phyloP scores from a whole-genome alignment of 2,329 filamentous ascomycete genomes.

The Coniosporium uncinatum region DNA sequence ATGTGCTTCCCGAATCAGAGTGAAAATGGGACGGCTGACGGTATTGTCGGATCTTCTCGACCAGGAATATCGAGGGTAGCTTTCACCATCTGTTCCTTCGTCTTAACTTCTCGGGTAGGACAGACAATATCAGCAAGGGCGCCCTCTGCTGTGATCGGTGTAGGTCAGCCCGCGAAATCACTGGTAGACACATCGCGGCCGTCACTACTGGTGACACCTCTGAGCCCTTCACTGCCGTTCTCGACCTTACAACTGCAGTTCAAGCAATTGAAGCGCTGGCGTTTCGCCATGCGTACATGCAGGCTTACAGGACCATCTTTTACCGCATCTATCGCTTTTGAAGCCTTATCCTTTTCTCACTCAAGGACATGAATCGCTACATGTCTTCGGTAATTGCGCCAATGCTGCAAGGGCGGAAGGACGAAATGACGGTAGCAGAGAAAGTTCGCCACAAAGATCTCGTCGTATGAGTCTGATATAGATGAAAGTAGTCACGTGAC shows the following conservation, averaged over 20 bases:
- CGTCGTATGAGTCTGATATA: no score
- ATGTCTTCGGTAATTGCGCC: no score
- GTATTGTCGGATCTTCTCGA: not conserved
- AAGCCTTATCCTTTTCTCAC: no score
- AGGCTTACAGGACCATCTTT: constrained; percentile 27
- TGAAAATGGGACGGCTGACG: not conserved
- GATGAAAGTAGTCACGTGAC: no score
- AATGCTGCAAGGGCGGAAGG: no score
- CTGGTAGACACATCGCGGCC: constrained; percentile 25
- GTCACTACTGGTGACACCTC: constrained; percentile 15
- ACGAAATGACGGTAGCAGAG: no score
- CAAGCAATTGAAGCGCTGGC: constrained; percentile 19
- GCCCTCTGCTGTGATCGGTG: constrained; percentile 22
- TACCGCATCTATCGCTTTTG: constrained; percentile 26
- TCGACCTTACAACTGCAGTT: constrained; percentile 22
- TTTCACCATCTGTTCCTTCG: constrained; percentile 17
- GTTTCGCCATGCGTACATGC: constrained; percentile 24
- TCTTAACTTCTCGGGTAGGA: constrained; percentile 24
- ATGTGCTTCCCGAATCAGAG: not conserved
- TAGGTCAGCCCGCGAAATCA: constrained; percentile 28
- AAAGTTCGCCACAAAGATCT: no score
- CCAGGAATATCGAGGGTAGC: not conserved
- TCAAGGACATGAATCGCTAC: no score
- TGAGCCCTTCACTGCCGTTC: constrained; percentile 17
- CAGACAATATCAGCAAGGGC: constrained; percentile 22